phyloP scores from a whole-genome alignment of 768 basidiomycete species.

The Termitomyces sp. region DNA sequence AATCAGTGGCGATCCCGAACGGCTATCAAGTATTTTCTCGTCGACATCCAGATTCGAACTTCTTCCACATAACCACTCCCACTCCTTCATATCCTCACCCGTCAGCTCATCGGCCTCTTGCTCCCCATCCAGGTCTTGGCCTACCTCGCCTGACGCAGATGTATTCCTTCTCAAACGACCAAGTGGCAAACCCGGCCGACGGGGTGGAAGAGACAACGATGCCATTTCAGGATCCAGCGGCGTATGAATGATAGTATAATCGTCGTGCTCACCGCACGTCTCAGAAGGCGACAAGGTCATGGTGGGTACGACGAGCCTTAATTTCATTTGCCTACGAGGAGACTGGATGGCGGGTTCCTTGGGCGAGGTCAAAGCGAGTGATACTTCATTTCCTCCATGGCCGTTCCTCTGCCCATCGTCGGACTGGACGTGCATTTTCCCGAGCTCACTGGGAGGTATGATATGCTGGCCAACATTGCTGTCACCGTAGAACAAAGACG shows the following conservation, averaged over 20 bases:
- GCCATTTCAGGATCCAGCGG: constrained; percentile 26
- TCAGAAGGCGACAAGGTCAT: not conserved
- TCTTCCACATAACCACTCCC: constrained; percentile 7
- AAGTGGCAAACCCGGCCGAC: constrained; percentile 12
- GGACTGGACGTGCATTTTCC: constrained; percentile 24
- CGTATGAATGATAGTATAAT: constrained; percentile 28
- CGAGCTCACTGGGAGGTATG: constrained; percentile 50
- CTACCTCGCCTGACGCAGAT: not conserved
- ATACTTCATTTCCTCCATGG: not conserved
- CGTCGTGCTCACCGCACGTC: constrained; percentile 12
- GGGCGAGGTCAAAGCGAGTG: no score
- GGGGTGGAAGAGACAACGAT: constrained; percentile 35
- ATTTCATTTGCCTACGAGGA: not conserved
- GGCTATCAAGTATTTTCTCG: not conserved
- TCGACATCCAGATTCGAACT: constrained; percentile 3
- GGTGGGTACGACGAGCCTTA: constrained; percentile 4
- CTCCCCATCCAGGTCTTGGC: not conserved
- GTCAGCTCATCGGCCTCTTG: not conserved
- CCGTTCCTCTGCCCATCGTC: constrained; percentile 2
- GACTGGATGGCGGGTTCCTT: not conserved
- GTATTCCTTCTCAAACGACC: constrained; percentile 3
- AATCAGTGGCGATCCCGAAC: constrained; percentile 32
- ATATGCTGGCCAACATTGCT: constrained; percentile 36
- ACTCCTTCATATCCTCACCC: not conserved
- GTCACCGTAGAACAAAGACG: constrained; percentile 3